Evolutionary conservation across 2,329 filamentous ascomycete genomes (phyloP).

Genomic region (Xylaria sp.): DNA sequence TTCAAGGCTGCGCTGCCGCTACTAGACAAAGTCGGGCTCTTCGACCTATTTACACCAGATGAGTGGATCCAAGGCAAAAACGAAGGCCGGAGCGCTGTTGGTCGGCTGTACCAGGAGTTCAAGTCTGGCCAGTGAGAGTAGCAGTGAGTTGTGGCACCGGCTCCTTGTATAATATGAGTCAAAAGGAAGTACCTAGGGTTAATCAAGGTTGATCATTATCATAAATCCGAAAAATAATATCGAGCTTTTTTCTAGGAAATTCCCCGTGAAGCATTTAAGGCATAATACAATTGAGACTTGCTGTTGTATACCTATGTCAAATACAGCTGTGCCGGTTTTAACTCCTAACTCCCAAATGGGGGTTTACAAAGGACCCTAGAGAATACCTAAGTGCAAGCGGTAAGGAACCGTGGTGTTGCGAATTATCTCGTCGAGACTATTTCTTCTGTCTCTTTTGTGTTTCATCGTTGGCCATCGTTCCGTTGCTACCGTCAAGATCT

Average conservation of each 20-base stretch:
- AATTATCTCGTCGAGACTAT: slow-evolving; percentile 39
- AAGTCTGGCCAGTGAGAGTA: slow-evolving; percentile 28
- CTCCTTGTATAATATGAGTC: neutral
- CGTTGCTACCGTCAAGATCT: slow-evolving; percentile 67
- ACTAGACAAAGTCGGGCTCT: slow-evolving; percentile 44
- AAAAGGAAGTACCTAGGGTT: neutral
- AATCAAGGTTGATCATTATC: neutral
- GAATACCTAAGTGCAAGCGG: slow-evolving; percentile 6
- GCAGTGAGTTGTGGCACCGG: neutral
- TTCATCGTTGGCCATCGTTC: slow-evolving; percentile 61
- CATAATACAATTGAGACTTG: neutral
- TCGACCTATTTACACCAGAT: slow-evolving; percentile 45
- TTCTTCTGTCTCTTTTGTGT: slow-evolving; percentile 54
- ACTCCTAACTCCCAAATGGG: slow-evolving; percentile 40
- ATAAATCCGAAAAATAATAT: neutral
- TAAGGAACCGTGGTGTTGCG: slow-evolving; percentile 1
- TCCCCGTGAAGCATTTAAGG: neutral
- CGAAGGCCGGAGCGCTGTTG: slow-evolving; percentile 43
- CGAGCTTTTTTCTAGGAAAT: neutral
- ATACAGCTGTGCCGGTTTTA: slow-evolving; percentile 2
- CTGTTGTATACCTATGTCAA: slow-evolving; percentile 1
- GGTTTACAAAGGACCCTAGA: slow-evolving; percentile 17
- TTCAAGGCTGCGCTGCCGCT: slow-evolving; percentile 43
- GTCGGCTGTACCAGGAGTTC: slow-evolving; percentile 43
- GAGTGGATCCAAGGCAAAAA: slow-evolving; percentile 46